A percentile compares a stretch with the other conserved stretches of the same genome.
phyloP scores from a whole-genome alignment of 225 moss, liverwort and hornwort species.

The Takakia lepidozioides region DNA sequence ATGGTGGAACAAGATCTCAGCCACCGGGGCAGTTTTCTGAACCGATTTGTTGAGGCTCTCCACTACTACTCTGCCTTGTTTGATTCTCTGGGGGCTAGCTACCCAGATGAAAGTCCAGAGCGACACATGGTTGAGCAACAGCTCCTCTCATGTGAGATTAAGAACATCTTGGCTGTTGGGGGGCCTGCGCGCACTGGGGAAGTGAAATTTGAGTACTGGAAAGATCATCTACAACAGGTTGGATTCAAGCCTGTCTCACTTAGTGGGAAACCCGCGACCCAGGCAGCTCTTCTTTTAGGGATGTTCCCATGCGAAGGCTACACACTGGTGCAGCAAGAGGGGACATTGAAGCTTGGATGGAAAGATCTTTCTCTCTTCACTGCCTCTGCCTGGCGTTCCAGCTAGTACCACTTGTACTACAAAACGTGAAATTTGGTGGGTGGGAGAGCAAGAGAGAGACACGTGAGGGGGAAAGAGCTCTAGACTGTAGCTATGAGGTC shows the following conservation, averaged over 20 bases:
- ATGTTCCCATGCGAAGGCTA: slow-evolving; percentile 69
- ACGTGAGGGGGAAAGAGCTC: too few species aligned
- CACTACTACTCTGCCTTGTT: slow-evolving; percentile 85
- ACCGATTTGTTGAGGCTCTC: slow-evolving; percentile 70
- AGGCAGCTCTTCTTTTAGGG: slow-evolving; percentile 63
- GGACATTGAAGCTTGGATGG: slow-evolving; percentile 75
- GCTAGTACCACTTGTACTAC: too few species aligned
- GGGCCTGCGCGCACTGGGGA: slow-evolving; percentile 57
- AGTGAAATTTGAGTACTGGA: slow-evolving; percentile 64
- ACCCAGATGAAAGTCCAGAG: slow-evolving; percentile 43
- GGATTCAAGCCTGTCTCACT: slow-evolving; percentile 61
- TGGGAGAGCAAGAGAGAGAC: too few species aligned
- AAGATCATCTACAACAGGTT: slow-evolving; percentile 39
- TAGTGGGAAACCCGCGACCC: slow-evolving; percentile 63
- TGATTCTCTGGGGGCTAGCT: slow-evolving; percentile 63
- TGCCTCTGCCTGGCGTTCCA: slow-evolving; percentile 63
- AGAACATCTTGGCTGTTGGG: slow-evolving; percentile 66
- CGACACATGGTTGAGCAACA: slow-evolving; percentile 81
- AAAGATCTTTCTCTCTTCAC: slow-evolving; percentile 73
- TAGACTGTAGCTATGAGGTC: too few species aligned
- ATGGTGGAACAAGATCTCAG: slow-evolving; percentile 69
- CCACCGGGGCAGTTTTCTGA: slow-evolving; percentile 60
- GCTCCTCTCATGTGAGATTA: slow-evolving; percentile 77
- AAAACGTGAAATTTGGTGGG: too few species aligned
- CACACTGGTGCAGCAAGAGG: slow-evolving; percentile 52